Conservation (phyloP, 2,329 filamentous ascomycete species). For the Kalaharituber pfeilii region DNA sequence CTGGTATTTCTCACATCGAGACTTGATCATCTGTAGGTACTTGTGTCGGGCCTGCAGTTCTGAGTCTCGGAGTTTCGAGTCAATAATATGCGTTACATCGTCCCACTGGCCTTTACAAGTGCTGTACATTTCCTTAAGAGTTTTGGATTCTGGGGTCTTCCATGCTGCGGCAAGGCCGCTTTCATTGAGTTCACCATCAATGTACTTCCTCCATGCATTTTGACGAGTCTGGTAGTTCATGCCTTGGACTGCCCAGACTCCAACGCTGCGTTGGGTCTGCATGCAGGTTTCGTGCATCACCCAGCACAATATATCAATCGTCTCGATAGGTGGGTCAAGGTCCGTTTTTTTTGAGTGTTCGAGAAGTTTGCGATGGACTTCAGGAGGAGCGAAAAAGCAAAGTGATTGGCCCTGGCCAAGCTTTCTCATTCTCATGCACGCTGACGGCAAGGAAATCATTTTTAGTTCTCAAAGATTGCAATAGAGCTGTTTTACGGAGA, state of each 20-base stretch:
- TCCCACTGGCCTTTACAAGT: background rate
- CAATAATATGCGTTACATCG: background rate
- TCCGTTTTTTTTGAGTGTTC: constrained; percentile 11
- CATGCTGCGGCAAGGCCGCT: background rate
- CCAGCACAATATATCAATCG: background rate
- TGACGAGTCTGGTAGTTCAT: background rate
- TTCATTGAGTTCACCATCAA: background rate
- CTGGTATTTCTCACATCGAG: constrained; percentile 28
- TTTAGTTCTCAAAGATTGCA: background rate
- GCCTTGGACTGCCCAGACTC: background rate
- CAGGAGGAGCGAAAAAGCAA: background rate
- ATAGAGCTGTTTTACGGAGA: background rate
- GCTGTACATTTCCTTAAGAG: constrained; percentile 1
- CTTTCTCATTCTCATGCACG: background rate
- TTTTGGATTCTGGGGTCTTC: background rate
- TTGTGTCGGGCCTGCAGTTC: background rate
- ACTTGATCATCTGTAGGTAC: constrained; percentile 23
- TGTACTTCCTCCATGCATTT: background rate
- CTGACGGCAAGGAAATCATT: background rate
- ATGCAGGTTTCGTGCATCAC: background rate
- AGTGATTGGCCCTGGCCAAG: background rate
- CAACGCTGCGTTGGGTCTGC: background rate
- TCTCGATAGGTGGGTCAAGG: background rate
- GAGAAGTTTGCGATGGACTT: constrained; percentile 1
- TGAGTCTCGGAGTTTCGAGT: background rate